Evolutionary conservation across 371 early-diverging fungal genomes (phyloP).

Genomic region (Haplosporangium sp.): DNA sequence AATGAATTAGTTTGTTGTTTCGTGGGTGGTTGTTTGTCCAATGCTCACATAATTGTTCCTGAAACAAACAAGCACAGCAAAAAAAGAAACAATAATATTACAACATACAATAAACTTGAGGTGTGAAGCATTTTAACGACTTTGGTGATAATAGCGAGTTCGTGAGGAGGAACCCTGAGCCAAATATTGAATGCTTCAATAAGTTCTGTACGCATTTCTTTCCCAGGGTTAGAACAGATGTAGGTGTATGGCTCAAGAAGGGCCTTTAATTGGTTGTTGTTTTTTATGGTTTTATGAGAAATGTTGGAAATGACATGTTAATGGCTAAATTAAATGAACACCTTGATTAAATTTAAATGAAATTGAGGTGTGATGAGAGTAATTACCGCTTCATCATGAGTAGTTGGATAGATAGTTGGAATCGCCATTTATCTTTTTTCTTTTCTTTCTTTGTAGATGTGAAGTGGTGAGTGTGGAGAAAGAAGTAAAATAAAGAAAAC

Average conservation of each 20-base stretch:
- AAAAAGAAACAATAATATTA: neutral
- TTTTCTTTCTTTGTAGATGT: too few relatives aligned
- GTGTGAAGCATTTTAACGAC: conserved; percentile 95
- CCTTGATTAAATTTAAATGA: neutral
- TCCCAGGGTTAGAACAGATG: conserved; percentile 85
- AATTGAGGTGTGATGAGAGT: neutral
- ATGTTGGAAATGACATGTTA: neutral
- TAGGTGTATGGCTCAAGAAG: conserved; percentile 88
- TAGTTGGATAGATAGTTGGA: conserved; percentile 33
- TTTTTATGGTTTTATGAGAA: neutral
- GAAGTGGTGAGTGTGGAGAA: too few relatives aligned
- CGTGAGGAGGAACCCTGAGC: conserved; percentile 79
- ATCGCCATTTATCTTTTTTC: too few relatives aligned
- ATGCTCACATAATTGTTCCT: too few relatives aligned
- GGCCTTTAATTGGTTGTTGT: conserved; percentile 49
- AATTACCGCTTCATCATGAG: conserved; percentile 44
- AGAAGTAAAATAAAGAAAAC: too few relatives aligned
- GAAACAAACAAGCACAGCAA: neutral
- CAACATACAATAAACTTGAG: conserved; percentile 86
- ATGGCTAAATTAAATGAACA: neutral
- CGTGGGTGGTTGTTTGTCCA: too few relatives aligned
- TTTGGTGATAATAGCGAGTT: conserved; percentile 77
- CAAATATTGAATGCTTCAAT: conserved; percentile 91
- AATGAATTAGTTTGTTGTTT: neutral
- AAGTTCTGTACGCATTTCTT: conserved; percentile 89